Evolutionary conservation across 1,284 basidiomycete species (phyloP).

Genomic region (Tremellales sp.): DNA sequence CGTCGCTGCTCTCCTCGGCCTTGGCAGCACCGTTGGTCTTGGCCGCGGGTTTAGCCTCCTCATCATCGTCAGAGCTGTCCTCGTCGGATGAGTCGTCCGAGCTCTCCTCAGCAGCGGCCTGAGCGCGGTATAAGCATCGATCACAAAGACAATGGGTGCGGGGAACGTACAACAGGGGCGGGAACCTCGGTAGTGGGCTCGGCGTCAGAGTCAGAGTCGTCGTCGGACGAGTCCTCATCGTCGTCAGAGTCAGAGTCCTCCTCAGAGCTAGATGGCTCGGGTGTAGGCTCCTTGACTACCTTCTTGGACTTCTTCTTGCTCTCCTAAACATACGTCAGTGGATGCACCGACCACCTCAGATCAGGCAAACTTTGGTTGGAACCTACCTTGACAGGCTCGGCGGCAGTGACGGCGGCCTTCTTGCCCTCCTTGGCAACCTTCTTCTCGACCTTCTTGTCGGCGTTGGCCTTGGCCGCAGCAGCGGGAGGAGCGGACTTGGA

Average conservation of each 20-base stretch:
- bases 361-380: background rate
- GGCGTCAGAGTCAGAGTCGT: constrained; percentile 42
- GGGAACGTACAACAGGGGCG: constrained; percentile 4
- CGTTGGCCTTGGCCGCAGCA: constrained; percentile 25
- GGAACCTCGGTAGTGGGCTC: constrained; percentile 37
- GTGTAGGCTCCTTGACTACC: constrained; percentile 47
- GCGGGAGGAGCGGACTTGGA: constrained; percentile 48
- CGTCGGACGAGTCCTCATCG: constrained; percentile 22
- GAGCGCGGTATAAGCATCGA: background rate
- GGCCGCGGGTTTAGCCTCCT: constrained; percentile 44
- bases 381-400: constrained; percentile 23
- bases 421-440: too few species aligned
- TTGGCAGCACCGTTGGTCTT: constrained; percentile 26
- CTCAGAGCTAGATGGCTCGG: constrained; percentile 36
- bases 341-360: constrained; percentile 1
- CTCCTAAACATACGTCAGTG: too few species aligned
- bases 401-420: constrained; percentile 21
- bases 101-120: background rate
- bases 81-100: constrained; percentile 30
- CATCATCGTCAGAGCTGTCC: constrained; percentile 29
- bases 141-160: too few species aligned
- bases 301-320: constrained; percentile 44
- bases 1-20: constrained; percentile 15
- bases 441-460: constrained; percentile 47
- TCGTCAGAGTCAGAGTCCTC: constrained; percentile 24